Evolutionary conservation across 345 rosid genomes (phyloP).

Genomic region (Citrus sp.): DNA sequence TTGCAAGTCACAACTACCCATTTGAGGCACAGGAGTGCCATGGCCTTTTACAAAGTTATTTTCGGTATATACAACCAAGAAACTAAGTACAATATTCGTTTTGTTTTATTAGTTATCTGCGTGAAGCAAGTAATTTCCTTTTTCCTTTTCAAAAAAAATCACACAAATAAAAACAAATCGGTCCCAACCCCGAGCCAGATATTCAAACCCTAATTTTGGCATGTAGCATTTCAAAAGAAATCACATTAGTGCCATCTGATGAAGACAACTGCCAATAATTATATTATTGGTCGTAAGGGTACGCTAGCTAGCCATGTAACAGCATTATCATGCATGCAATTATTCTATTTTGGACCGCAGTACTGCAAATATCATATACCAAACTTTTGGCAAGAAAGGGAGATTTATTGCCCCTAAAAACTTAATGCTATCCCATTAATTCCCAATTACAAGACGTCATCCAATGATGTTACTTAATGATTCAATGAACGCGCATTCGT

Average conservation of each 20-base stretch:
- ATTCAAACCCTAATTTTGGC: too few relatives aligned
- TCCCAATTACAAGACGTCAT: background rate
- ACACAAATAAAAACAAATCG: background rate
- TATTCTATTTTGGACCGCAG: background rate
- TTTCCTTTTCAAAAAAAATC: background rate
- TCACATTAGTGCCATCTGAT: too few relatives aligned
- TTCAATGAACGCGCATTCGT: background rate
- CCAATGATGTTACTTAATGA: too few relatives aligned
- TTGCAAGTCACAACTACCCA: background rate
- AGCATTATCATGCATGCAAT: background rate
- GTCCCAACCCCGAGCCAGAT: background rate
- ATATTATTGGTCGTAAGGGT: too few relatives aligned
- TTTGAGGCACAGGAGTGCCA: background rate
- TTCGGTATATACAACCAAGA: too few relatives aligned
- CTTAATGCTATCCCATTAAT: background rate
- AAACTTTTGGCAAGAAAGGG: conserved; percentile 4
- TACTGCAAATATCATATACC: background rate
- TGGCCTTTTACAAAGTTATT: background rate
- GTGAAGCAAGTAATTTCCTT: background rate
- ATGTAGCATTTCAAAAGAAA: too few relatives aligned
- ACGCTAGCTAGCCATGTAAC: background rate
- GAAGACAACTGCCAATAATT: too few relatives aligned
- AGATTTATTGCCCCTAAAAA: background rate
- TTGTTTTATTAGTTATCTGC: too few relatives aligned
- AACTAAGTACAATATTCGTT: too few relatives aligned